phyloP scores from a whole-genome alignment of 164 flowering plant species.

The Annona squamosa region DNA sequence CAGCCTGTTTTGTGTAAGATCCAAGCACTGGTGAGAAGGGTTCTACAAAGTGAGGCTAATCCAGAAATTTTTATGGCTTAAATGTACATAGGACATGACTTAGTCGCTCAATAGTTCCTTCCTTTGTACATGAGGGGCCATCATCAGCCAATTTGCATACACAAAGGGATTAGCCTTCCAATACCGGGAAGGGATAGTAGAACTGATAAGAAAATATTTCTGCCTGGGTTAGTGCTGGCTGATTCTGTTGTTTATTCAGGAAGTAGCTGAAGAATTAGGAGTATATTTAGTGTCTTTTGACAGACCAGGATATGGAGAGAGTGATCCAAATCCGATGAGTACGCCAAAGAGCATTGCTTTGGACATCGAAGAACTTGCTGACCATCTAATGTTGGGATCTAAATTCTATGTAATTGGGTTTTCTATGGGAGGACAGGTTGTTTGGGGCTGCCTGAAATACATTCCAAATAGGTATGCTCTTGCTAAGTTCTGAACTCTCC shows the following conservation, averaged over 20 bases:
- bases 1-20: no score
- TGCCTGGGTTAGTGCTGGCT: not conserved
- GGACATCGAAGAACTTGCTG: constrained; percentile 73
- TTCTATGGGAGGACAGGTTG: constrained; percentile 48
- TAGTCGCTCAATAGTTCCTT: no score
- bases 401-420: constrained; percentile 52
- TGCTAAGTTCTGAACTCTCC: not conserved
- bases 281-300: constrained; percentile 55
- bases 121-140: no score
- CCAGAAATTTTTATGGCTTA: not conserved
- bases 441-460: constrained; percentile 33
- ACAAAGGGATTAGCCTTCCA: no score
- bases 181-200: no score
- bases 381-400: constrained; percentile 50
- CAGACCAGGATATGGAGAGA: constrained; percentile 75
- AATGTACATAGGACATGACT: not conserved
- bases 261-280: constrained; percentile 39
- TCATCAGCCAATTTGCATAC: no score
- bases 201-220: not conserved
- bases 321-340: constrained; percentile 55
- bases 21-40: no score
- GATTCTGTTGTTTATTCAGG: constrained; percentile 27
- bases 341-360: constrained; percentile 45
- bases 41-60: no score
- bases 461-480: constrained; percentile 33